Base-by-base conservation (phyloP, 1,139 yeast genomes). In the Pichiaceae sp. region DNA sequence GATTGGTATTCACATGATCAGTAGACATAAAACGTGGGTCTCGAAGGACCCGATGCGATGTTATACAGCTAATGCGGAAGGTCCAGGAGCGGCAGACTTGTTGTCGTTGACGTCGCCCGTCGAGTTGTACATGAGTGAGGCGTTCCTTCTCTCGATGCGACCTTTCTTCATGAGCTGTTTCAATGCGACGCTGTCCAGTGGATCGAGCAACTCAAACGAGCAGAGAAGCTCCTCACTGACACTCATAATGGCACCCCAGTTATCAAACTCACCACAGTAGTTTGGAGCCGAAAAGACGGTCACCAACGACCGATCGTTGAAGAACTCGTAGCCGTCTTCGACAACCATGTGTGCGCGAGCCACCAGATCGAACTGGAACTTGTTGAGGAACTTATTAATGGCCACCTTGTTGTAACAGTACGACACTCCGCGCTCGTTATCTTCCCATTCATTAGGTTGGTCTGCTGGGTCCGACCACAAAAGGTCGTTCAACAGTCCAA, bases 281-380 rank as follows among this genome's bases (percentile, higher is more conserved):
- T 91, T 91, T 2, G 98, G 97, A 1, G 98, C 98, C 39, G 87
- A 77, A 58, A 91, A 91, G 12, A 91, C 96, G 0, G 98, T 91
- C 4, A 91, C 97, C 44, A 91, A 67, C 20, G 95, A 83, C 38
- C 95, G 71, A 57, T 89, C 96, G 57, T 89, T 89, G 64, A 91
- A 91, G 57, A 91, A 91, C 63, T 91, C 97, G 59, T 91, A 91
- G 2, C 98, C 98, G 57, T 91, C 98, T 56, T 91, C 97, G 19
- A 91, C 97, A 46, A 91, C 97, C 97, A 91, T 89, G 62, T 91
- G 97, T 15, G 97, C 97, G 48, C 98, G 74, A 58, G 96, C 91
- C 31, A 91, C 96, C 47, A 91, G 70, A 62, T 91, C 97, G 59
- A 91, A 87, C 26, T 91, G 93, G 56, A 89, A 91, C 51, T 84